A percentile compares a stretch with the other conserved stretches of the same genome.
Evolutionary conservation across 768 basidiomycete genomes (phyloP).

Genomic region (Hygrophoropsis aurantiaca): DNA sequence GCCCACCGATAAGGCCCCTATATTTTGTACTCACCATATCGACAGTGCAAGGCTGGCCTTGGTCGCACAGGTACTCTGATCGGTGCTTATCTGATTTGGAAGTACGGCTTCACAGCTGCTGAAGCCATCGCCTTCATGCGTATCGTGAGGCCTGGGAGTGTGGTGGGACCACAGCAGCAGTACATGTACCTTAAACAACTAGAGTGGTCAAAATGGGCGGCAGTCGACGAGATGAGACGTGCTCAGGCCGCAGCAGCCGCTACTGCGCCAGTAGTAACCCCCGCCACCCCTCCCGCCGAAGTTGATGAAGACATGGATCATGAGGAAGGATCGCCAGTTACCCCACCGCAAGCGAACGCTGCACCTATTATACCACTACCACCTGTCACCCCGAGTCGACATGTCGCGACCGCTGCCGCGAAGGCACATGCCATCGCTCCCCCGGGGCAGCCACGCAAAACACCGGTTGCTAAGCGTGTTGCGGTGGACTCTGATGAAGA

Average conservation of each 20-base stretch:
- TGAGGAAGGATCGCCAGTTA: slow-evolving; percentile 42
- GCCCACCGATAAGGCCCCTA: neutral
- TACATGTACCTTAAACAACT: slow-evolving; percentile 94
- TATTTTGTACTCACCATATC: neutral
- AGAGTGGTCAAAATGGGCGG: slow-evolving; percentile 93
- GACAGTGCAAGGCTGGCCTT: slow-evolving; percentile 92
- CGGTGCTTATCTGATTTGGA: slow-evolving; percentile 98
- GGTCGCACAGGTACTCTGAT: slow-evolving; percentile 96
- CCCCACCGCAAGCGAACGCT: slow-evolving; percentile 27
- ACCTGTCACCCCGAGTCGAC: slow-evolving; percentile 80
- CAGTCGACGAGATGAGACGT: slow-evolving; percentile 71
- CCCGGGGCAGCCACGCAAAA: slow-evolving; percentile 86
- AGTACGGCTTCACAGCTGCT: slow-evolving; percentile 93
- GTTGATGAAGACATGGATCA: slow-evolving; percentile 59
- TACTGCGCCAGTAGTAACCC: slow-evolving; percentile 55
- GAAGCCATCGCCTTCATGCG: slow-evolving; percentile 99
- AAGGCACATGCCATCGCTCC: slow-evolving; percentile 72
- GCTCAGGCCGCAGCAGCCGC: slow-evolving; percentile 41
- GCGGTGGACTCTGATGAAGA: slow-evolving; percentile 72
- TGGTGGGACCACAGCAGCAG: slow-evolving; percentile 91
- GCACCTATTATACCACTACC: slow-evolving; percentile 40
- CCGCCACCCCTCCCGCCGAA: slow-evolving; percentile 81
- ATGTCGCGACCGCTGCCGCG: slow-evolving; percentile 67
- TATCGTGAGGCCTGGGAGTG: slow-evolving; percentile 90
- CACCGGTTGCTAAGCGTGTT: slow-evolving; percentile 72